Evolutionary conservation across 2,329 filamentous ascomycete genomes (phyloP).

Genomic region (Diaporthe velutina): DNA sequence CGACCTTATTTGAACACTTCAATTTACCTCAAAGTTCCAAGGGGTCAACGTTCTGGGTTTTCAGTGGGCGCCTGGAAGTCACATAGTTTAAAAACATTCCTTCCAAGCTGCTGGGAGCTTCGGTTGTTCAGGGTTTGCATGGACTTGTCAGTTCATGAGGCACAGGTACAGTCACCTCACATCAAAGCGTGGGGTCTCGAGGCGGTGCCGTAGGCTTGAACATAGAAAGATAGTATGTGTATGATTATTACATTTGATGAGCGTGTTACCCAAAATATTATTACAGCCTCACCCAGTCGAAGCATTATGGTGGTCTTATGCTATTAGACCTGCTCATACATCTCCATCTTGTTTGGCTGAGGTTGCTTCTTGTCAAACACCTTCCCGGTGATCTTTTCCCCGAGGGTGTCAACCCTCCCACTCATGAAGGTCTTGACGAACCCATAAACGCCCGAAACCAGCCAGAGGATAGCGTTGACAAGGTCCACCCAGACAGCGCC

Average conservation of each 20-base stretch:
- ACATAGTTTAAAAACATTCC: too few species aligned
- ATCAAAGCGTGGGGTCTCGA: not conserved
- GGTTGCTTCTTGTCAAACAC: conserved; percentile 44
- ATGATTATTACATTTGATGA: not conserved
- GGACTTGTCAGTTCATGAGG: too few species aligned
- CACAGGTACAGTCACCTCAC: too few species aligned
- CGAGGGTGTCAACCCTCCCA: conserved; percentile 54
- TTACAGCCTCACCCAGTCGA: not conserved
- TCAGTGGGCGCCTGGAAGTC: too few species aligned
- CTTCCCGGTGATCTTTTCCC: conserved; percentile 54
- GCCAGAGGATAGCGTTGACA: conserved; percentile 76
- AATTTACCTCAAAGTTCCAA: too few species aligned
- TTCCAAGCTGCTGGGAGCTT: too few species aligned
- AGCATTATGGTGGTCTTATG: not conserved
- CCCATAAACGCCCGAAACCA: conserved; percentile 60
- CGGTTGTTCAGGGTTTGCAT: too few species aligned
- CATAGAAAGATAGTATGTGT: not conserved
- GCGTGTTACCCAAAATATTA: not conserved
- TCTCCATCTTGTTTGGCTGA: conserved; percentile 5
- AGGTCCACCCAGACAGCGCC: conserved; percentile 80
- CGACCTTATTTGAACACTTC: too few species aligned
- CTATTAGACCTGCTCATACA: conserved; percentile 24
- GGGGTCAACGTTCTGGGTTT: too few species aligned
- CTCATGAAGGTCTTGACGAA: conserved; percentile 55
- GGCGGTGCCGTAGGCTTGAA: too few species aligned